Conservation (phyloP, 371 early-diverging fungal genomes). For the Apophysomyces variabilis region DNA sequence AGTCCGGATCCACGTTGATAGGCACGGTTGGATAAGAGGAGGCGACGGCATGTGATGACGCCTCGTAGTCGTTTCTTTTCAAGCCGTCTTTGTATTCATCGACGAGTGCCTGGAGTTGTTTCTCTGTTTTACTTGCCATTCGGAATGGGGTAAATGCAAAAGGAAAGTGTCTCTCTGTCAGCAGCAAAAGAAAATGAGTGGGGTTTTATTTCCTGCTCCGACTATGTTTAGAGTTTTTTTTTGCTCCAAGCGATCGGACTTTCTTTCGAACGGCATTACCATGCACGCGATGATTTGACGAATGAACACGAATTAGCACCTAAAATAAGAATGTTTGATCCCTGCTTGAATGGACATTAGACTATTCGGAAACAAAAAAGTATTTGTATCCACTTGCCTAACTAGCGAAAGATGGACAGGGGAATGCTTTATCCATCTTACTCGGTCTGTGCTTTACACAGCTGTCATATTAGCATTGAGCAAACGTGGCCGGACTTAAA, state of each 20-base stretch:
- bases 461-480: too few species aligned
- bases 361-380: too few species aligned
- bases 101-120: slow-evolving; percentile 19
- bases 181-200: not conserved
- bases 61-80: not conserved
- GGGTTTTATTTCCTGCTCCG: not conserved
- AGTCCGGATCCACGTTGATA: slow-evolving; percentile 8
- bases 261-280: not conserved
- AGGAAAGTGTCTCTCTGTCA: not conserved
- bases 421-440: too few species aligned
- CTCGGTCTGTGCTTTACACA: too few species aligned
- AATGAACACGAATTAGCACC: too few species aligned
- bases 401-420: too few species aligned
- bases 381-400: too few species aligned
- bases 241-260: not conserved
- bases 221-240: not conserved
- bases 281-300: too few species aligned
- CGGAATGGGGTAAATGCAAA: slow-evolving; percentile 7
- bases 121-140: slow-evolving; percentile 21
- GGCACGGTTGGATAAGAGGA: not conserved
- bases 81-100: slow-evolving; percentile 22
- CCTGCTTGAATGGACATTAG: too few species aligned
- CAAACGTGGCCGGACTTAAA: too few species aligned
- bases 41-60: not conserved
- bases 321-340: too few species aligned